Evolutionary conservation across 2,329 filamentous ascomycete genomes (phyloP).

Genomic region (Aureobasidium sp.): DNA sequence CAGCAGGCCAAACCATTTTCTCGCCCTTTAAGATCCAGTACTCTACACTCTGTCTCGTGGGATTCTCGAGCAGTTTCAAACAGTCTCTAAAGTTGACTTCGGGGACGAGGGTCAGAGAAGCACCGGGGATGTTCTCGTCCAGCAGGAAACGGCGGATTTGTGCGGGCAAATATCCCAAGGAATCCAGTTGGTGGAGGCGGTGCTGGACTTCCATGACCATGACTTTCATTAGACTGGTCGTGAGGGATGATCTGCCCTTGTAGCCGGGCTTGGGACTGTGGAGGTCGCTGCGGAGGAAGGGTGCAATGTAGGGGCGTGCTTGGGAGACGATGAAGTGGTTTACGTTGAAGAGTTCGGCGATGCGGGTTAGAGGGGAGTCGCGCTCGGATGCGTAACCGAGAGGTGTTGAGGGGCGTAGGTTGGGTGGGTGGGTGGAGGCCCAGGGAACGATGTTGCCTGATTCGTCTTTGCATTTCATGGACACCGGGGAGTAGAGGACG

Average conservation of each 20-base stretch:
- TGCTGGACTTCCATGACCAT: slow-evolving; percentile 71
- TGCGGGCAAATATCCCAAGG: slow-evolving; percentile 60
- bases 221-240: slow-evolving; percentile 33
- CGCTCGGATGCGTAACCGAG: slow-evolving; percentile 55
- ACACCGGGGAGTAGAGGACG: slow-evolving; percentile 56
- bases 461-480: slow-evolving; percentile 70
- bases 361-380: slow-evolving; percentile 58
- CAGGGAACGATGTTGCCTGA: slow-evolving; percentile 65
- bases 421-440: slow-evolving; percentile 51
- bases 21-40: slow-evolving; percentile 85
- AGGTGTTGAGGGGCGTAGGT: slow-evolving; percentile 61
- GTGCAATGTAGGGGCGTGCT: slow-evolving; percentile 79
- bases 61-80: slow-evolving; percentile 69
- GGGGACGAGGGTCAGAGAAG: slow-evolving; percentile 73
- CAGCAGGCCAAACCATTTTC: slow-evolving; percentile 80
- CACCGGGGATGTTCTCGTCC: slow-evolving; percentile 51
- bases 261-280: slow-evolving; percentile 59
- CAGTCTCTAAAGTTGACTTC: slow-evolving; percentile 67
- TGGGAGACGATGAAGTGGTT: slow-evolving; percentile 95
- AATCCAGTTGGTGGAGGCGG: slow-evolving; percentile 71
- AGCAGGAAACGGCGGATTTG: slow-evolving; percentile 67
- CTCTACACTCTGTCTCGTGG: slow-evolving; percentile 63
- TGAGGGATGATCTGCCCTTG: slow-evolving; percentile 49
- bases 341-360: slow-evolving; percentile 80
- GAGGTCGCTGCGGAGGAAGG: slow-evolving; percentile 73